A percentile compares a stretch with the other conserved stretches of the same genome.
Conservation (phyloP, 768 basidiomycete species). For the Phaffia australis region DNA sequence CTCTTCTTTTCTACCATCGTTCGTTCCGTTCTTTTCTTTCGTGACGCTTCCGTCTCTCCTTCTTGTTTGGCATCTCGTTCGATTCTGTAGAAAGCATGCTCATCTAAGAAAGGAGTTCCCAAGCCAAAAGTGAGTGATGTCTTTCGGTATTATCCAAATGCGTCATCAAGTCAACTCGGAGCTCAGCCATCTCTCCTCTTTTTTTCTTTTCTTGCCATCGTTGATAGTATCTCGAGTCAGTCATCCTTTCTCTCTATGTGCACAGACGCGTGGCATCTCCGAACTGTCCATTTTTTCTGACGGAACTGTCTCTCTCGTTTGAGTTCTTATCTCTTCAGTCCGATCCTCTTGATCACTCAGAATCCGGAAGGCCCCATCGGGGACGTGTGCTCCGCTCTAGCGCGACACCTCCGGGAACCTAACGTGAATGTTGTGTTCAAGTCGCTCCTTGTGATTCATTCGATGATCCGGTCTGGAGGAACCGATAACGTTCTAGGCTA, state of each 20-base stretch:
- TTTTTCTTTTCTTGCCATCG: not conserved
- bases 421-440: slow-evolving; percentile 97
- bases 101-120: slow-evolving; percentile 89
- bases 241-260: not conserved
- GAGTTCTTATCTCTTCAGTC: slow-evolving; percentile 36
- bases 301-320: not conserved
- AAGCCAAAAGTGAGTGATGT: slow-evolving; percentile 67
- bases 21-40: not conserved
- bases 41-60: not conserved
- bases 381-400: slow-evolving; percentile 82
- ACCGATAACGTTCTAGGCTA: slow-evolving; percentile 84
- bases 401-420: slow-evolving; percentile 75
- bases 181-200: slow-evolving; percentile 4
- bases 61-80: too few species aligned
- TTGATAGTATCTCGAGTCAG: slow-evolving; percentile 67
- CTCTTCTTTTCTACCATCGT: not conserved
- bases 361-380: slow-evolving; percentile 84
- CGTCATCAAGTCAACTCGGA: not conserved
- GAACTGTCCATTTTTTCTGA: not conserved
- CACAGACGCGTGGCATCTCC: not conserved
- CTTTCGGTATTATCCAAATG: not conserved
- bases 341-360: slow-evolving; percentile 94
- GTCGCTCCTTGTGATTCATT: slow-evolving; percentile 85
- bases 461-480: slow-evolving; percentile 91
- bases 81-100: slow-evolving; percentile 63